phyloP scores from a whole-genome alignment of 176 grass and related monocot species.

The Aechmea fasciata region DNA sequence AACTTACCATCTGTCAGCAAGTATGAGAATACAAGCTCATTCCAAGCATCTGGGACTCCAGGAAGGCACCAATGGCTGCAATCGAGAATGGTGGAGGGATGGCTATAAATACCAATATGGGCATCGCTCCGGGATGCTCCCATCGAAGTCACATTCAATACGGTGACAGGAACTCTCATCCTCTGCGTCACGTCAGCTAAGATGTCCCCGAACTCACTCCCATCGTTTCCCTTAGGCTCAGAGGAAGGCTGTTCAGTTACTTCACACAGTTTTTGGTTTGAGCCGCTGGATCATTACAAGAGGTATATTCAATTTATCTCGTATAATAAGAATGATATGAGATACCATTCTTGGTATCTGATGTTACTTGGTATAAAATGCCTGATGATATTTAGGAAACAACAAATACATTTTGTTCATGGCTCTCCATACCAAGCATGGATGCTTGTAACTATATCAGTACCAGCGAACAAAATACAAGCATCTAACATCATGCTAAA shows the following conservation, averaged over 20 bases:
- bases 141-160: slow-evolving; percentile 89
- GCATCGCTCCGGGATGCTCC: slow-evolving; percentile 86
- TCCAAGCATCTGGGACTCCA: slow-evolving; percentile 88
- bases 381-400: neutral
- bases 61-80: slow-evolving; percentile 98
- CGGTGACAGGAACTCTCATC: slow-evolving; percentile 52
- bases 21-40: slow-evolving; percentile 78
- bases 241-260: slow-evolving; percentile 56
- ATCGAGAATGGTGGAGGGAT: slow-evolving; percentile 81
- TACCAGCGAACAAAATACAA: neutral
- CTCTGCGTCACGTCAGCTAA: slow-evolving; percentile 45
- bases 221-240: slow-evolving; percentile 55
- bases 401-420: neutral
- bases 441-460: no score
- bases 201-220: slow-evolving; percentile 69
- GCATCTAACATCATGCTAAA: neutral
- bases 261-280: slow-evolving; percentile 71
- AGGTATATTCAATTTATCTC: neutral
- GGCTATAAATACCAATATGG: slow-evolving; percentile 77
- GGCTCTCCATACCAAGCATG: neutral
- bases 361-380: neutral
- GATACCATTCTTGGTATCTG: neutral
- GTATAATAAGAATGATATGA: neutral
- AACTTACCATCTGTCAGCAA: slow-evolving; percentile 59
- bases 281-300: slow-evolving; percentile 38